A percentile compares a stretch with the other conserved stretches of the same genome.
These are phyloP conservation scores for Hyaloscypha finlandica DNA, from an alignment of 495 filamentous ascomycete genomes.

Conservation along the genomic window DNA sequence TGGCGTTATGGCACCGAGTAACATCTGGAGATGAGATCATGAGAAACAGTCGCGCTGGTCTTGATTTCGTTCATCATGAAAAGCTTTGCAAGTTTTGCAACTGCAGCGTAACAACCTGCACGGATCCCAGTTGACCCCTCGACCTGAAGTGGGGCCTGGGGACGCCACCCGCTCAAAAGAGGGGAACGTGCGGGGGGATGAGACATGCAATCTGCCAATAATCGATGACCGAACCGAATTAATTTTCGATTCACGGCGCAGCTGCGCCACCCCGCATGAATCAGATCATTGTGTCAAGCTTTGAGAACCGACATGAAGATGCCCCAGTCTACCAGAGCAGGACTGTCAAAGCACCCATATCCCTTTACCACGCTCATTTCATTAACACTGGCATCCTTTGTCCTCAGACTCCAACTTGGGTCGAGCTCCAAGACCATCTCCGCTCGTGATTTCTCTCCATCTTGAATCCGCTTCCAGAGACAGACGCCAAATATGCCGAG, in stretches of 20 bases:
- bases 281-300: not conserved
- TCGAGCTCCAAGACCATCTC: conserved; percentile 32
- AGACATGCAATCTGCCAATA: not conserved
- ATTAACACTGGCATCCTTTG: conserved; percentile 86
- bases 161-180: not conserved
- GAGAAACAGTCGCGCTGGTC: not conserved
- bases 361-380: conserved; percentile 95
- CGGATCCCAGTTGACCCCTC: not conserved
- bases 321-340: conserved; percentile 18
- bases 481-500: conserved; percentile 88
- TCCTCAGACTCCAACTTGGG: conserved; percentile 78
- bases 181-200: not conserved
- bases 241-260: not conserved
- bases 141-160: not conserved
- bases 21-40: too few relatives aligned
- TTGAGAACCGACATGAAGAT: not conserved
- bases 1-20: too few relatives aligned
- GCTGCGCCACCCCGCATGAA: not conserved
- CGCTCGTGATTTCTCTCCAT: conserved; percentile 68
- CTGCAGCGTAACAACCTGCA: not conserved
- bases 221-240: not conserved
- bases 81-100: not conserved
- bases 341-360: conserved; percentile 87
- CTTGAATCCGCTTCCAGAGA: conserved; percentile 68
- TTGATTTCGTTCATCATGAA: not conserved